These are phyloP conservation scores for Yamadazyma dendronema DNA, from an alignment of 1,139 yeast genomes.

Conservation along the genomic window DNA sequence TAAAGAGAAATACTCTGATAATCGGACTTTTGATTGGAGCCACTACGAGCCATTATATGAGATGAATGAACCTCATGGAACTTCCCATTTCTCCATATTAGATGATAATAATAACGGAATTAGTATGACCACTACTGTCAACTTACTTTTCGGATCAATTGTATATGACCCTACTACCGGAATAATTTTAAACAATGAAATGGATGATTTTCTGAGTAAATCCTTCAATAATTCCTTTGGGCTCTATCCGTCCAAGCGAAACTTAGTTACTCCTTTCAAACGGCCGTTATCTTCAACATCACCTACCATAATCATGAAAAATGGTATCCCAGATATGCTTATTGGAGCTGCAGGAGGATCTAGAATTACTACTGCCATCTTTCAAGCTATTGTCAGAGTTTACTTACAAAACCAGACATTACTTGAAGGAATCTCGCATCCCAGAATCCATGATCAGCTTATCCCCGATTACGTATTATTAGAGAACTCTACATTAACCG, in stretches of 20 bases:
- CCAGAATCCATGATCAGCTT: conserved; percentile 86
- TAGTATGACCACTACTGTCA: conserved; percentile 87
- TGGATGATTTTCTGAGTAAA: conserved; percentile 94
- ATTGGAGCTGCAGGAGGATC: conserved; percentile 97
- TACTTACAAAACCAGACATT: conserved; percentile 57
- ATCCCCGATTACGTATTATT: conserved; percentile 67
- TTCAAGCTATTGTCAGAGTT: conserved; percentile 72
- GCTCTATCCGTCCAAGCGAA: conserved; percentile 75
- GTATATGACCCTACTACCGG: conserved; percentile 84
- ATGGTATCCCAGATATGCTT: conserved; percentile 56
- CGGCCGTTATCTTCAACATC: conserved; percentile 84
- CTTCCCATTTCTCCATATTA: conserved; percentile 79
- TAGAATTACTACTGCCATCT: conserved; percentile 77
- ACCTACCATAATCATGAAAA: conserved; percentile 66
- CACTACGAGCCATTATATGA: conserved; percentile 80
- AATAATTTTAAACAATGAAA: conserved; percentile 78
- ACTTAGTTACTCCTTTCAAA: conserved; percentile 70
- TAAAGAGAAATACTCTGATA: conserved; percentile 40
- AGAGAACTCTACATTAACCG: conserved; percentile 46
- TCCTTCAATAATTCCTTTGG: conserved; percentile 70
- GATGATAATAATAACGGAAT: conserved; percentile 75
- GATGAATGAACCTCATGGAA: conserved; percentile 77
- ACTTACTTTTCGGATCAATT: conserved; percentile 76
- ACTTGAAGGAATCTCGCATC: conserved; percentile 70
- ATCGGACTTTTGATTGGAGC: conserved; percentile 62